These are phyloP conservation scores for Zoysia pacifica DNA, from an alignment of 176 grass and related monocot genomes.

Conservation along the genomic window DNA sequence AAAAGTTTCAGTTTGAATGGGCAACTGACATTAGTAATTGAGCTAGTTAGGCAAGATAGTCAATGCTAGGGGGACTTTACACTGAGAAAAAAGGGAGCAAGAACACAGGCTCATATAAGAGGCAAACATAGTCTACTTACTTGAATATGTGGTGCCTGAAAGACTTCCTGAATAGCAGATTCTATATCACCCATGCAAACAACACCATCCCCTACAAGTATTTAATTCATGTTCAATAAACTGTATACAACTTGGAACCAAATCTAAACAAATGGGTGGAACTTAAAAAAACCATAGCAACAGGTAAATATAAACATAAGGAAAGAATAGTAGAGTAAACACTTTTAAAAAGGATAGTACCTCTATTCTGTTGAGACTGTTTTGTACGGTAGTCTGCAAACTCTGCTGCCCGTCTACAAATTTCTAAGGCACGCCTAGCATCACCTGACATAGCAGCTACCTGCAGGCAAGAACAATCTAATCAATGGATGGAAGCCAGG, in stretches of 20 bases:
- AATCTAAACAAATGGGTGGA: constrained; percentile 9
- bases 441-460: constrained; percentile 99
- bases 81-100: not conserved
- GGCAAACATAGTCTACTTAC: constrained; percentile 49
- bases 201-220: constrained; percentile 58
- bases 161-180: constrained; percentile 88
- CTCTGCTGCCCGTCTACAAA: constrained; percentile 87
- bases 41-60: constrained; percentile 5
- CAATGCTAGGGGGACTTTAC: not conserved
- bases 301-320: constrained; percentile 15
- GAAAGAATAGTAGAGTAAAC: constrained; percentile 25
- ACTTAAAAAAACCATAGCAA: constrained; percentile 9
- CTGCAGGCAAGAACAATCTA: constrained; percentile 47
- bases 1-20: constrained; percentile 24
- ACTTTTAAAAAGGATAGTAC: constrained; percentile 23
- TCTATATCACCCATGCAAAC: constrained; percentile 92
- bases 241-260: constrained; percentile 4
- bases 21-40: constrained; percentile 22
- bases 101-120: not conserved
- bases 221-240: constrained; percentile 16
- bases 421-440: constrained; percentile 91
- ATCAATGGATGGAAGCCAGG: constrained; percentile 10
- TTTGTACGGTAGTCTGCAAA: constrained; percentile 82
- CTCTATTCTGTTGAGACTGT: constrained; percentile 48
- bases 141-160: constrained; percentile 97